These are phyloP conservation scores for Arxiozyma telluris DNA, from an alignment of 1,139 yeast species.

Conservation along the genomic window DNA sequence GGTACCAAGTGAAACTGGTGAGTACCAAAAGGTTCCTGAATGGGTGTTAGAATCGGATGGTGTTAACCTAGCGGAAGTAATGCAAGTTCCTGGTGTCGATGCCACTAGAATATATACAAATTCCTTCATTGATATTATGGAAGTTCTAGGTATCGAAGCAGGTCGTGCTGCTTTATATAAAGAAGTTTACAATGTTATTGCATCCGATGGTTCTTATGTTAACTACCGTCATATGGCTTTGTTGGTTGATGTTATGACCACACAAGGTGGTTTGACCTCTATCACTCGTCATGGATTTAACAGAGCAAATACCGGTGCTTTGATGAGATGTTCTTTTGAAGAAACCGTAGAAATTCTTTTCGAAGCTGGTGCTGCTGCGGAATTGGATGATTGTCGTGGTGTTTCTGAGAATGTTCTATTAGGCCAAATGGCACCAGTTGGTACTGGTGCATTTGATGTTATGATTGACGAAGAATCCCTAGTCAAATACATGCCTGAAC, in stretches of 20 bases:
- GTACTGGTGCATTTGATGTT: slow-evolving; percentile 97
- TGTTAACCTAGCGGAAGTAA: slow-evolving; percentile 88
- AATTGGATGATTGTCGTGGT: slow-evolving; percentile 96
- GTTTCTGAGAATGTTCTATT: slow-evolving; percentile 95
- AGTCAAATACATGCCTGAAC: slow-evolving; percentile 38
- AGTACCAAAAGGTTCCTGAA: slow-evolving; percentile 78
- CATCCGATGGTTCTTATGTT: slow-evolving; percentile 98
- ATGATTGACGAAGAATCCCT: slow-evolving; percentile 88
- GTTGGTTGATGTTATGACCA: slow-evolving; percentile 96
- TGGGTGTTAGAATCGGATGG: slow-evolving; percentile 99
- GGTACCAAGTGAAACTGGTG: slow-evolving; percentile 75
- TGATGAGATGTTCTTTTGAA: slow-evolving; percentile 98
- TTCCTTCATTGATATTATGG: slow-evolving; percentile 90
- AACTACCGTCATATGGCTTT: slow-evolving; percentile 98
- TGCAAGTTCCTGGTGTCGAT: slow-evolving; percentile 93
- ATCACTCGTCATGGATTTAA: slow-evolving; percentile 99
- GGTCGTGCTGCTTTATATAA: slow-evolving; percentile 89
- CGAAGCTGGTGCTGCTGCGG: slow-evolving; percentile 98
- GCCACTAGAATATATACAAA: slow-evolving; percentile 84
- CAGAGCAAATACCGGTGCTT: slow-evolving; percentile 96
- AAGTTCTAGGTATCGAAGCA: slow-evolving; percentile 97
- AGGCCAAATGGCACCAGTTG: slow-evolving; percentile 98
- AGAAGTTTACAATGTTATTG: slow-evolving; percentile 93
- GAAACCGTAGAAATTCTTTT: slow-evolving; percentile 95
- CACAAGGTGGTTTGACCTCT: slow-evolving; percentile 97